Conservation (phyloP, 495 filamentous ascomycete genomes). For the Neurospora tetraspora region DNA sequence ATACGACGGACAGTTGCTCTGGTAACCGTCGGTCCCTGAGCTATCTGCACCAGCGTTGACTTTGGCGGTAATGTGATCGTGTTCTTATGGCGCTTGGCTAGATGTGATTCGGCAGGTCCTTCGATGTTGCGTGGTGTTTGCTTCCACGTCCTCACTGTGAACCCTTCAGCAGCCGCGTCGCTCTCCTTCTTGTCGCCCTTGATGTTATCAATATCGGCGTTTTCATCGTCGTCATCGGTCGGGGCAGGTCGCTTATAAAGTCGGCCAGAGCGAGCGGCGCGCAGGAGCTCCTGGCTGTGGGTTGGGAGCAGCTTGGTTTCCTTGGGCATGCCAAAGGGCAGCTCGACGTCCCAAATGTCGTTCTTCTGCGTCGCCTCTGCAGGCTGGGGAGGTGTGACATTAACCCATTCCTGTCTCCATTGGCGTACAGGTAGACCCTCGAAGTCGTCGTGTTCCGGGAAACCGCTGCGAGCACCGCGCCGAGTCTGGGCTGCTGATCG, state of each 20-base stretch:
- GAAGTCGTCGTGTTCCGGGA: conserved; percentile 88
- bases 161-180: conserved; percentile 45
- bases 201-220: conserved; percentile 34
- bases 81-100: conserved; percentile 83
- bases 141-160: conserved; percentile 68
- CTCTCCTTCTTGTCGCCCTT: conserved; percentile 38
- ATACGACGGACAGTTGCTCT: conserved; percentile 68
- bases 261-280: conserved; percentile 65
- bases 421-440: conserved; percentile 86
- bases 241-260: conserved; percentile 51
- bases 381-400: conserved; percentile 54
- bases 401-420: conserved; percentile 69
- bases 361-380: conserved; percentile 41
- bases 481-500: conserved; percentile 55
- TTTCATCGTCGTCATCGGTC: conserved; percentile 41
- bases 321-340: conserved; percentile 67
- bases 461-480: conserved; percentile 58
- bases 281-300: conserved; percentile 74
- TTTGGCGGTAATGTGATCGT: conserved; percentile 36
- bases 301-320: conserved; percentile 72
- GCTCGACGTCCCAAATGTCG: conserved; percentile 46
- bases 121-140: conserved; percentile 69
- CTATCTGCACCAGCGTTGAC: conserved; percentile 29
- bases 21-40: conserved; percentile 42
- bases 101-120: conserved; percentile 61